A percentile compares a stretch with the other conserved stretches of the same genome.
Conservation (phyloP, 2,329 filamentous ascomycete species). For the Ophiostoma sp. region DNA sequence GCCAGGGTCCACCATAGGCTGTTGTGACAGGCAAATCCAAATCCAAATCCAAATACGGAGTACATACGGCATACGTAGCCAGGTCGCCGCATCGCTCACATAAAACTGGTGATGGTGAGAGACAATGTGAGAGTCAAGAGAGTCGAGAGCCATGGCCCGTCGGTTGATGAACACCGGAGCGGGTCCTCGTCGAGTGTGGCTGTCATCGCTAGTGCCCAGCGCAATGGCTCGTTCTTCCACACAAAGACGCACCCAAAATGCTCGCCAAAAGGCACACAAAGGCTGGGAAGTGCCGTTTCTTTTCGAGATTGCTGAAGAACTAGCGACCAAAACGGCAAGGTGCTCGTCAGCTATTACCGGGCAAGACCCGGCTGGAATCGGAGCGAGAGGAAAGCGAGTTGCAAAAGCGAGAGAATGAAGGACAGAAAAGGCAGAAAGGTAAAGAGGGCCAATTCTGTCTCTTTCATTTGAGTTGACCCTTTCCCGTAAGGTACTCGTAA, state of each 20-base stretch:
- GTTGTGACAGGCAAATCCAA: background rate
- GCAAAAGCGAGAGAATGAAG: background rate
- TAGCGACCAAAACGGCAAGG: constrained; percentile 21
- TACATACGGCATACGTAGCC: background rate
- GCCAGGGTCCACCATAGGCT: background rate
- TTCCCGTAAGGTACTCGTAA: background rate
- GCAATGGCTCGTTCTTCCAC: background rate
- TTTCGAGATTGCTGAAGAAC: constrained; percentile 16
- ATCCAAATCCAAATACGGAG: background rate
- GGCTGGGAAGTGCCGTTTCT: background rate
- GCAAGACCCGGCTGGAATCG: constrained; percentile 22
- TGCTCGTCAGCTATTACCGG: constrained; percentile 19
- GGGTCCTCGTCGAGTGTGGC: background rate
- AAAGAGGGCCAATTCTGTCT: background rate
- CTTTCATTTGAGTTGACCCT: background rate
- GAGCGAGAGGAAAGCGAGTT: constrained; percentile 4
- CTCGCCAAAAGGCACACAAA: background rate
- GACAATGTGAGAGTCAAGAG: background rate
- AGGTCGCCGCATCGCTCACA: background rate
- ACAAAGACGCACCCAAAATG: background rate
- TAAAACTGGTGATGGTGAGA: background rate
- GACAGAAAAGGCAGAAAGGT: background rate
- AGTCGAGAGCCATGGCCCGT: background rate
- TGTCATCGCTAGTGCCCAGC: background rate
- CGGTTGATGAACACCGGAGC: constrained; percentile 9